Evolutionary conservation across 169 alveolate species (phyloP), one percentile per base, ranked within the genome.

Genomic region (Toxoplasma gondii): DNA sequence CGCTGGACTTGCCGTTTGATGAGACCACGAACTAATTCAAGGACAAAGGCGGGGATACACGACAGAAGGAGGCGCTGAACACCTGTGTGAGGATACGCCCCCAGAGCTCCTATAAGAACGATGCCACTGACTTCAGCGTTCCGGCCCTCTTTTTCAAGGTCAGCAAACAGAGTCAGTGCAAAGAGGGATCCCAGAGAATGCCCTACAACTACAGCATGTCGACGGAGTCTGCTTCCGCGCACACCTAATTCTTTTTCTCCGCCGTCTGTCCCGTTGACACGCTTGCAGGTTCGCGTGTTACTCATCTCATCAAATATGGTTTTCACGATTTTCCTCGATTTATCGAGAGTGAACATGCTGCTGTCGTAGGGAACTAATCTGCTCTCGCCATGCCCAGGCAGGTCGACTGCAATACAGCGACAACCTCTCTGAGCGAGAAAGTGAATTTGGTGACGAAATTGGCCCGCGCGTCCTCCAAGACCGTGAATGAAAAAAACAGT

Each of bases 311-410:
- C 82, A 69, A 69, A 69, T 7, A 69, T 69, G n/a, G 82, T 17
- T 7, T 29, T 31, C n/a, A 69, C 43, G 82, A 69, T 69, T 69
- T 69, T 17, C 38, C 82, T 69, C 38, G 82, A 9, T 31, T 17
- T 29, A 17, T 34, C 82, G 34, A 31, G 82, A 69, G 82, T 9
- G 82, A 69, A 4, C 43, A 34, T 69, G 39, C 82, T 17, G 82
- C 38, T 4, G 39, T 69, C 82, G 17, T 9, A 69, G 39, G 16
- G 34, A 22, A 7, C 82, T 43, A 88, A 0, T 29, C 86, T 24
- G 64, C 94, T 91, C 69, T 70, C 82, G 0, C 94, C 94, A 54
- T 74, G 91, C 41, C 94, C 94, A 0, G 94, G 94, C 27, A 91
- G 94, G 43, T 91, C 94, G 1, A 84, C 88, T 10, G 94, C 94